These are phyloP conservation scores for Pseudopyricularia cyperi DNA, from an alignment of 2,329 filamentous ascomycete genomes.

Conservation along the genomic window DNA sequence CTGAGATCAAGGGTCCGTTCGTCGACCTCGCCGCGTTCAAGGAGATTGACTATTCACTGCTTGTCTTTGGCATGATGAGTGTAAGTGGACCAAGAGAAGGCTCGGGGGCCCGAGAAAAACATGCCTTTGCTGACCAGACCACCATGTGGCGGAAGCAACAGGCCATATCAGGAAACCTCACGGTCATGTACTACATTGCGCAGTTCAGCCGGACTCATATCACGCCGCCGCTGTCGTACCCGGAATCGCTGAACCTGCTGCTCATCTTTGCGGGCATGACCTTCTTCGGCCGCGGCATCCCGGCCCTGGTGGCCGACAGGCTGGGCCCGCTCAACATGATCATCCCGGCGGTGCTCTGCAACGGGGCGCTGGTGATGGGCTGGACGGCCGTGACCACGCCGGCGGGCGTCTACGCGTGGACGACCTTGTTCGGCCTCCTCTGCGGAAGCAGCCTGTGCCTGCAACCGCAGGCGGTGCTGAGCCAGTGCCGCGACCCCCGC, in stretches of 20 bases:
- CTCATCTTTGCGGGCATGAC: slow-evolving; percentile 41
- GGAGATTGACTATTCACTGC: slow-evolving; percentile 24
- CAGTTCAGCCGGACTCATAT: slow-evolving; percentile 17
- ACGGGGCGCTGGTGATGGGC: slow-evolving; percentile 21
- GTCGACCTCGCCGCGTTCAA: slow-evolving; percentile 25
- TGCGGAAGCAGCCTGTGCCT: slow-evolving; percentile 36
- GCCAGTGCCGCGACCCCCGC: slow-evolving; percentile 35
- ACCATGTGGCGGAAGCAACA: not conserved
- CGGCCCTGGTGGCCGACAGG: slow-evolving; percentile 31
- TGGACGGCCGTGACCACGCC: slow-evolving; percentile 34
- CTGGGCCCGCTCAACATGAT: slow-evolving; percentile 39
- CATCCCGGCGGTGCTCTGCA: slow-evolving; percentile 25
- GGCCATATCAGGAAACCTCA: slow-evolving; percentile 22
- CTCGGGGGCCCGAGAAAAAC: slow-evolving; percentile 9
- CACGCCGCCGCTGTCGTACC: slow-evolving; percentile 5
- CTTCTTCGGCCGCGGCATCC: slow-evolving; percentile 31
- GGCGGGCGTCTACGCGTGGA: slow-evolving; percentile 33
- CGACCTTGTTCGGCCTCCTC: slow-evolving; percentile 35
- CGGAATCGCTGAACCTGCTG: slow-evolving; percentile 32
- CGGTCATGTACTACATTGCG: slow-evolving; percentile 29
- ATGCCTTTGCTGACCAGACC: not conserved
- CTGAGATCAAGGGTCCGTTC: slow-evolving; percentile 19
- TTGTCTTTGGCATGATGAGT: slow-evolving; percentile 26
- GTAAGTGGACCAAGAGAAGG: slow-evolving; percentile 11
- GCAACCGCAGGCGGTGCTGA: slow-evolving; percentile 36